Evolutionary conservation across 2,329 filamentous ascomycete species (phyloP), one percentile per base, ranked within the genome.

Genomic region (Pseudocercospora fijiensis): DNA sequence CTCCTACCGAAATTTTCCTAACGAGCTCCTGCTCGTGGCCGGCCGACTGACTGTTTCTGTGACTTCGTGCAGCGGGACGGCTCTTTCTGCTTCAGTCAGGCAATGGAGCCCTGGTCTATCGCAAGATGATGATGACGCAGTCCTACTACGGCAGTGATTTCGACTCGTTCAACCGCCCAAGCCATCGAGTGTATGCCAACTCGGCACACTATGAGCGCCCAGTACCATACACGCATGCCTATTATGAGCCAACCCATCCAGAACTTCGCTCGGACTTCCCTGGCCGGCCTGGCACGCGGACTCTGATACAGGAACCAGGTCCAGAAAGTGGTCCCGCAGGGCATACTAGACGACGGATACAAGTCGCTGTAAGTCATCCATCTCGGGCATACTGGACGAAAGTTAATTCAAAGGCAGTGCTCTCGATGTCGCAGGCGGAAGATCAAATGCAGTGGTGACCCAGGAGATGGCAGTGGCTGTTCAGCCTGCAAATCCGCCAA

Each of bases 401-500:
- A 18, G 37, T 64, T 71, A 61, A 64, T 60, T 30, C 58, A n/a
- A 30, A 20, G 51, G 5, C 68, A 97, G 94, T 98, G 94, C 76
- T 86, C 87, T 37, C 87, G 94, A 69, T 98, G 94, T 78, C 87
- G 94, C 65, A 93, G 94, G 79, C 86, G 94, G 64, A 98, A 98
- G 82, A 98, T 98, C 72, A 89, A 91, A 70, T 98, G 94, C 80
- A 96, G 90, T 73, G 94, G 94, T 49, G 92, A 96, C 74, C 82
- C 84, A 33, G 90, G 90, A 30, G 86, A 89, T 72, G 90, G 89
- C n/a, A 79, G 82, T 43, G 87, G 88, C n/a, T 98, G 94, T 77
- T 82, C 84, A 10, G 96, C 93, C 76, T 98, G 94, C 81, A 89
- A 87, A 72, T 86, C 83, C 65, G 89, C 93, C 58, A 89, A 90